phyloP scores from a whole-genome alignment of 106 monocot genomes.

The Dioscorea dumetorum region DNA sequence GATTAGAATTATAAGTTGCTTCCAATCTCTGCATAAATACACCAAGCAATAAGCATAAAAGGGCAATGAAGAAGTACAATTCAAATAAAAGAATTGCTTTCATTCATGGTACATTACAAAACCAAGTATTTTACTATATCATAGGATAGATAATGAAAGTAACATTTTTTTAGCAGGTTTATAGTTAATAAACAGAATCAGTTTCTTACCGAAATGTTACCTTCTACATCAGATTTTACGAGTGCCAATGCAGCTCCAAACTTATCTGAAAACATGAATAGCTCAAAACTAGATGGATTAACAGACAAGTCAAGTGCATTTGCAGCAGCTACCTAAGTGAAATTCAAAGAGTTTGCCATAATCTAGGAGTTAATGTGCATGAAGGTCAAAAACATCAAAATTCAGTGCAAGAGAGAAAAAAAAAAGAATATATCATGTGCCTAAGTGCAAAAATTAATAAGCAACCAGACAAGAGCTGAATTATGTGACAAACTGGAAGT shows the following conservation, averaged over 20 bases:
- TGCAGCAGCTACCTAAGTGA: too few species aligned
- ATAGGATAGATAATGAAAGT: not conserved
- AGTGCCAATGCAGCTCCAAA: slow-evolving; percentile 94
- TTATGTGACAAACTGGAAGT: too few species aligned
- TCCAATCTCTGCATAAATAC: slow-evolving; percentile 57
- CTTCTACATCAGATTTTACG: slow-evolving; percentile 92
- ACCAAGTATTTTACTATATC: too few species aligned
- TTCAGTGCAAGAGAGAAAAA: too few species aligned
- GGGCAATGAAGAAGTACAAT: not conserved
- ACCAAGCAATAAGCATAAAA: not conserved
- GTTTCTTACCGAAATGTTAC: slow-evolving; percentile 70
- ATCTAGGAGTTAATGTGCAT: not conserved
- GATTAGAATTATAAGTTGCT: slow-evolving; percentile 52
- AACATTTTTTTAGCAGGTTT: too few species aligned
- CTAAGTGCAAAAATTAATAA: too few species aligned
- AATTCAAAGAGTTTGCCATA: not conserved
- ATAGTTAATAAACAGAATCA: not conserved
- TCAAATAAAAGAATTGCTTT: not conserved
- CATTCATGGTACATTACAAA: too few species aligned
- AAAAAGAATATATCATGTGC: too few species aligned
- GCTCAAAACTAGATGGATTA: not conserved
- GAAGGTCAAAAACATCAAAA: too few species aligned
- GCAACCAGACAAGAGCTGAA: too few species aligned
- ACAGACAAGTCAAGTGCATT: not conserved
- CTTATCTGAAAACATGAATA: slow-evolving; percentile 56